These are phyloP conservation scores for Fomitopsis serialis DNA, from an alignment of 768 basidiomycete genomes.

Conservation along the genomic window DNA sequence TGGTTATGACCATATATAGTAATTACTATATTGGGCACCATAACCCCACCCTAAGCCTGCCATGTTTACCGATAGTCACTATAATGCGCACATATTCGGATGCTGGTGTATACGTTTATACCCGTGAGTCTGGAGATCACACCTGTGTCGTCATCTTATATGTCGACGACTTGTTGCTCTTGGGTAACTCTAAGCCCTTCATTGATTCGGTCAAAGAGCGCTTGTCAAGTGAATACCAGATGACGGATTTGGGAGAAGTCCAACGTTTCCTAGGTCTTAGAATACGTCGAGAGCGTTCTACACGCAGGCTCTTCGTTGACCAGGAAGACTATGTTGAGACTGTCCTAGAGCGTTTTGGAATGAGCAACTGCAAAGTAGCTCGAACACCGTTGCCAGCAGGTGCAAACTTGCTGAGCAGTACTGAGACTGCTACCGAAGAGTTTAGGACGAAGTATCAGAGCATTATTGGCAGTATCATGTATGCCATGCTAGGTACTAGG, in stretches of 20 bases:
- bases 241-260: conserved; percentile 10
- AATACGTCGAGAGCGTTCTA: conserved; percentile 11
- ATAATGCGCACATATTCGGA: no score
- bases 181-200: background rate
- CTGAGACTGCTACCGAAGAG: conserved; percentile 7
- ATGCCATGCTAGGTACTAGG: conserved; percentile 24
- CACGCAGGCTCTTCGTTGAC: conserved; percentile 16
- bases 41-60: no score
- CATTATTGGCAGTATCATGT: conserved; percentile 18
- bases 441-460: background rate
- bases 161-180: conserved; percentile 17
- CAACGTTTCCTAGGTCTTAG: conserved; percentile 16
- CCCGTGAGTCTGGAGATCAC: background rate
- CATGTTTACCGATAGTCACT: no score
- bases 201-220: conserved; percentile 1
- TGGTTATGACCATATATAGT: no score
- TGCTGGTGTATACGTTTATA: background rate
- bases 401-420: conserved; percentile 4
- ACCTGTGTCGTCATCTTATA: conserved; percentile 11
- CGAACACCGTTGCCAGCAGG: conserved; percentile 18
- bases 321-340: conserved; percentile 21
- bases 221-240: conserved; percentile 8
- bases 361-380: conserved; percentile 15
- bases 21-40: no score
- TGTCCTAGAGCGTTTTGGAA: conserved; percentile 15